Evolutionary conservation across 176 grass and related monocot genomes (phyloP).

Genomic region (Eremochloa ophiuroides): DNA sequence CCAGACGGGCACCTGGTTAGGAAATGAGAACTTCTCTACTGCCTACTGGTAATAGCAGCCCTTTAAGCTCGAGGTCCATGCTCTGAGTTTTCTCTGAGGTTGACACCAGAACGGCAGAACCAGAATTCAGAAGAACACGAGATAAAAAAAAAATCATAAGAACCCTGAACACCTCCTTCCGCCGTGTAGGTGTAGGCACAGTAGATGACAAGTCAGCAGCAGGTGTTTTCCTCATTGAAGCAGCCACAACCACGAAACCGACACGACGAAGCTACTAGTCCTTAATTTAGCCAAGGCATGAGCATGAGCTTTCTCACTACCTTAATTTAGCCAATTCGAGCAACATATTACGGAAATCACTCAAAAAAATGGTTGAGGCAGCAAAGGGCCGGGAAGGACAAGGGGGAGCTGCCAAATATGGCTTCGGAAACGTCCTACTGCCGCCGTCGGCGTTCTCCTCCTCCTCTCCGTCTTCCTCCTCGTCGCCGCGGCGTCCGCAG

Average conservation of each 20-base stretch:
- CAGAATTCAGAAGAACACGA: too few species aligned
- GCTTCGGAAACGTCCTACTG: background rate
- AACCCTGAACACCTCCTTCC: background rate
- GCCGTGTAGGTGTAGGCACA: background rate
- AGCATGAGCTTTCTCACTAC: background rate
- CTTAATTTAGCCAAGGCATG: slow-evolving; percentile 34
- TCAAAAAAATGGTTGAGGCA: background rate
- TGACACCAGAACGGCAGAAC: too few species aligned
- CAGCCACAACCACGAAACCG: background rate
- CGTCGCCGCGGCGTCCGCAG: background rate
- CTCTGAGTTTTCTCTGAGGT: too few species aligned
- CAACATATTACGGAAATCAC: slow-evolving; percentile 1
- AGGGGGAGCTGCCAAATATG: background rate
- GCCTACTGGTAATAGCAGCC: too few species aligned
- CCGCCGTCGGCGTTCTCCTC: slow-evolving; percentile 21
- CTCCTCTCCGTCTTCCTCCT: slow-evolving; percentile 34
- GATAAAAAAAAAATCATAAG: background rate
- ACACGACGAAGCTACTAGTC: background rate
- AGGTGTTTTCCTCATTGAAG: background rate
- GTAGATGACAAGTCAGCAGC: background rate
- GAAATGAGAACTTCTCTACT: too few species aligned
- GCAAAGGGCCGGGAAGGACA: background rate
- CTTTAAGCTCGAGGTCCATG: too few species aligned
- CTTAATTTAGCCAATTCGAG: slow-evolving; percentile 25
- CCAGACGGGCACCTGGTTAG: too few species aligned